Evolutionary conservation across 176 grass and related monocot species (phyloP).

Genomic region (Hordeum marinum): DNA sequence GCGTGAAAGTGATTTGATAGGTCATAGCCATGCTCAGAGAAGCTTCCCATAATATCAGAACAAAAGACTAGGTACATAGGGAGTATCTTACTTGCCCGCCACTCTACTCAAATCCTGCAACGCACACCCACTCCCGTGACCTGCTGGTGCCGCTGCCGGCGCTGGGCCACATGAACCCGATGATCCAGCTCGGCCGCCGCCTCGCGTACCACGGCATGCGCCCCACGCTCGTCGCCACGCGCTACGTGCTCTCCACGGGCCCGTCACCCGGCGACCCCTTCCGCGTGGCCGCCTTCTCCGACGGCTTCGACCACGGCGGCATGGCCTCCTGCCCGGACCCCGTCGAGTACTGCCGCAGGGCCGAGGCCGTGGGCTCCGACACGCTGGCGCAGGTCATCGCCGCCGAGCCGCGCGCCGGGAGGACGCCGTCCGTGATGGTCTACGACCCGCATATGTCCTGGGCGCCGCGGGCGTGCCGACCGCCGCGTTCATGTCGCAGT

Average conservation of each 20-base stretch:
- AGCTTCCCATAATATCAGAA: no score
- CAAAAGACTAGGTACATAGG: no score
- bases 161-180: neutral
- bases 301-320: constrained; percentile 28
- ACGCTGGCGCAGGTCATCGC: constrained; percentile 6
- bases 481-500: constrained; percentile 14
- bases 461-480: neutral
- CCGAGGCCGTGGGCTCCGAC: neutral
- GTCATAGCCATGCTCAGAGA: no score
- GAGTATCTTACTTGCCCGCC: no score
- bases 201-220: neutral
- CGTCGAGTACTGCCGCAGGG: neutral
- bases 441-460: constrained; percentile 26
- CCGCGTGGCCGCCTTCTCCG: constrained; percentile 24
- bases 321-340: neutral
- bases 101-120: no score
- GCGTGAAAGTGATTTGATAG: no score
- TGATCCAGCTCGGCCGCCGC: neutral
- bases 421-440: constrained; percentile 5
- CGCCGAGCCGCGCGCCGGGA: neutral
- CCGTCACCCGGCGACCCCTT: neutral
- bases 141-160: neutral
- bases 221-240: neutral
- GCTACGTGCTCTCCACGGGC: constrained; percentile 12
- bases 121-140: no score